Percentiles rank a stretch among this genome's conserved stretches.
These are phyloP conservation scores for Myrica gale DNA, from an alignment of 306 rosid species.

Conservation along the genomic window DNA sequence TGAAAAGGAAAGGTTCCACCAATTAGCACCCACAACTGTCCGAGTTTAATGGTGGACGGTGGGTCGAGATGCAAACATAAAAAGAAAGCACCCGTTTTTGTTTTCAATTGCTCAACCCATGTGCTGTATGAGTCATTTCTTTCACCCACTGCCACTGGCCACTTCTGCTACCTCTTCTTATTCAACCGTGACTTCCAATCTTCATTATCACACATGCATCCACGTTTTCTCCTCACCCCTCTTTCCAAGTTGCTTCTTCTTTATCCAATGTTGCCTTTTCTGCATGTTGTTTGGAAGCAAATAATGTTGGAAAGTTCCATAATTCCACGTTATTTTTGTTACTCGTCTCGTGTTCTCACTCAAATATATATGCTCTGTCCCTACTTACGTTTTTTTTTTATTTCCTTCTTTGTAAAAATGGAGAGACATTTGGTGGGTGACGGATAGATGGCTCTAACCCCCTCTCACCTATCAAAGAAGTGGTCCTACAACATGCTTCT, in stretches of 20 bases:
- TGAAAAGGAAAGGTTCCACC: too few species aligned
- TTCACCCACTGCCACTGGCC: conserved; percentile 8
- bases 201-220: conserved; percentile 16
- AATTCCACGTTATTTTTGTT: not conserved
- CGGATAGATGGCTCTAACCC: not conserved
- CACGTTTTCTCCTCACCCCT: not conserved
- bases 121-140: conserved; percentile 17
- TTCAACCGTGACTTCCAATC: conserved; percentile 18
- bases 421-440: not conserved
- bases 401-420: not conserved
- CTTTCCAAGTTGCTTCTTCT: not conserved
- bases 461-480: not conserved
- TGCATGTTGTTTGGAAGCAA: not conserved
- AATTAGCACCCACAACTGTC: too few species aligned
- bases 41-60: too few species aligned
- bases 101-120: conserved; percentile 17
- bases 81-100: not conserved
- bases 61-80: too few species aligned
- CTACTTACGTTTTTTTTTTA: not conserved
- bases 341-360: not conserved
- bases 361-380: not conserved
- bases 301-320: not conserved
- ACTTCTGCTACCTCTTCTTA: not conserved
- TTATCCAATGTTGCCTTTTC: not conserved
- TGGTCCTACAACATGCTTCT: not conserved